Evolutionary conservation across 164 flowering plant species (phyloP).

Genomic region (Liriodendron chinense): DNA sequence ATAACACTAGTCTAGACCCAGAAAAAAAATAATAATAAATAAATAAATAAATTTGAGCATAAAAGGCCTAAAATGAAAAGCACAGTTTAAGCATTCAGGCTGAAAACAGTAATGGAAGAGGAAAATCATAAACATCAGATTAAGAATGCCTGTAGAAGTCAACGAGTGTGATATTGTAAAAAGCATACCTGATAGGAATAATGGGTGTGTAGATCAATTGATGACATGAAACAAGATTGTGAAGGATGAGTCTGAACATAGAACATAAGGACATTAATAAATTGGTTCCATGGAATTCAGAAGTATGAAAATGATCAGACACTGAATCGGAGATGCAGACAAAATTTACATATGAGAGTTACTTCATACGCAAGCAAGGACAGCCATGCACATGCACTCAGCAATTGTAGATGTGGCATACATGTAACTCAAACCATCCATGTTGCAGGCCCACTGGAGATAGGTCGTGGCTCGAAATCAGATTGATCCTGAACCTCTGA

Average conservation of each 20-base stretch:
- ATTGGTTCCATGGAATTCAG: not conserved
- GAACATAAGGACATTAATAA: not conserved
- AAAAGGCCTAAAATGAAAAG: not conserved
- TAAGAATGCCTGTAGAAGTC: not conserved
- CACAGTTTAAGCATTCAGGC: too few relatives aligned
- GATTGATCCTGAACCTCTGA: not conserved
- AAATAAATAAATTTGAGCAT: not conserved
- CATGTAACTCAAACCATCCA: too few relatives aligned
- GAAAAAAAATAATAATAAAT: too few relatives aligned
- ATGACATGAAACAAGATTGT: conserved; percentile 98
- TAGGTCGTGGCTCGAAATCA: too few relatives aligned
- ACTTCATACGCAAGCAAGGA: too few relatives aligned
- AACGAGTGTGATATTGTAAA: too few relatives aligned
- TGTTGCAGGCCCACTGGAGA: too few relatives aligned
- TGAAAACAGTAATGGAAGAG: not conserved
- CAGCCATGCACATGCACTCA: too few relatives aligned
- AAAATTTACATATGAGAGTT: too few relatives aligned
- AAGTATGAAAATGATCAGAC: not conserved
- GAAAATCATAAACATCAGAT: not conserved
- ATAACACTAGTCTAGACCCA: too few relatives aligned
- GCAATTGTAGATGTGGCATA: too few relatives aligned
- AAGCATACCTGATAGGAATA: conserved; percentile 80
- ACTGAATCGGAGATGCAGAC: not conserved
- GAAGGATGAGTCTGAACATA: conserved; percentile 90
- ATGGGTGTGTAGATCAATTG: conserved; percentile 92